Evolutionary conservation across 345 rosid species (phyloP).

Genomic region (Trapa bicornis): DNA sequence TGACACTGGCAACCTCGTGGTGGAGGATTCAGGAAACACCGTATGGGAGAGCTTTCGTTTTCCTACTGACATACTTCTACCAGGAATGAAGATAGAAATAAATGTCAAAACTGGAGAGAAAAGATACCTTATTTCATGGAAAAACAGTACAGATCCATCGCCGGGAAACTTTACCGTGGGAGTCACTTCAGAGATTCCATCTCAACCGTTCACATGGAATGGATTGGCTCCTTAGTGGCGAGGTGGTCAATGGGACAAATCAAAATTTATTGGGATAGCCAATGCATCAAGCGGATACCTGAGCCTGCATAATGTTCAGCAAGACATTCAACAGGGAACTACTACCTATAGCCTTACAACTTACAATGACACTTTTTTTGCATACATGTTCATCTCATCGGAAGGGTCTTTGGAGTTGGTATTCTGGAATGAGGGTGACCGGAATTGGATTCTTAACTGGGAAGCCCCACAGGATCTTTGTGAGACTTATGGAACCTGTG

Average conservation of each 20-base stretch:
- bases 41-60: slow-evolving; percentile 30
- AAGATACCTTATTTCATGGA: slow-evolving; percentile 21
- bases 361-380: neutral
- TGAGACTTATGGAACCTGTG: slow-evolving; percentile 21
- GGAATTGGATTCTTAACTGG: slow-evolving; percentile 10
- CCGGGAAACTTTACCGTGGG: slow-evolving; percentile 16
- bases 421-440: slow-evolving; percentile 10
- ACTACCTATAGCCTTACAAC: neutral
- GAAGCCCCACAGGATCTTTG: slow-evolving; percentile 13
- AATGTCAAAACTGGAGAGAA: slow-evolving; percentile 9
- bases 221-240: slow-evolving; percentile 1
- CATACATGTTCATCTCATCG: slow-evolving; percentile 8
- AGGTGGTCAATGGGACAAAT: slow-evolving; percentile 9
- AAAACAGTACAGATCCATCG: slow-evolving; percentile 18
- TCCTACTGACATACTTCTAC: slow-evolving; percentile 24
- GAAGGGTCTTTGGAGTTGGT: slow-evolving; percentile 1
- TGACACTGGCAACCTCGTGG: slow-evolving; percentile 20
- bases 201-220: slow-evolving; percentile 13
- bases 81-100: slow-evolving; percentile 27
- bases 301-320: neutral
- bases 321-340: slow-evolving; percentile 5
- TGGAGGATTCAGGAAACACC: slow-evolving; percentile 1
- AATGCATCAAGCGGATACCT: neutral
- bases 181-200: slow-evolving; percentile 10
- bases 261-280: neutral